Evolutionary conservation across 495 filamentous ascomycete species (phyloP).

Genomic region (Acidiella bohemica): DNA sequence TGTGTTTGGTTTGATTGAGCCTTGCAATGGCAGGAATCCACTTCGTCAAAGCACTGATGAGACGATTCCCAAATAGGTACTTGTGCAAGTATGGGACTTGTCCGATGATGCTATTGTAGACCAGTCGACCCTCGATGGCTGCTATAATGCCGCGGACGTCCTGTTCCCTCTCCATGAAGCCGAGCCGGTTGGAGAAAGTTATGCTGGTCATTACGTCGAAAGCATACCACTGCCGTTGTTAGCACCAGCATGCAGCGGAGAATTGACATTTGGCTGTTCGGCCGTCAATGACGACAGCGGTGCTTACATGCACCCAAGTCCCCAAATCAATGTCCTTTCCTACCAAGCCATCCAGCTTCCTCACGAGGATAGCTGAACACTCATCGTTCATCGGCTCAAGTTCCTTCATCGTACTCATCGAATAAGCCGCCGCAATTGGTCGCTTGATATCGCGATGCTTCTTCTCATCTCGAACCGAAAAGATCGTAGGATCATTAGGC

Average conservation of each 20-base stretch:
- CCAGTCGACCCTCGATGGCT: constrained; percentile 9
- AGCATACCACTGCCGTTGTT: constrained; percentile 21
- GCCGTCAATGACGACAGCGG: no score
- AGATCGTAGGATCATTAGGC: constrained; percentile 6
- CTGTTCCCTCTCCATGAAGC: constrained; percentile 28
- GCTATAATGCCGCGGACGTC: constrained; percentile 32
- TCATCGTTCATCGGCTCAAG: constrained; percentile 29
- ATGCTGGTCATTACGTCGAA: constrained; percentile 33
- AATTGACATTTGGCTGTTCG: no score
- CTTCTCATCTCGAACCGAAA: constrained; percentile 28
- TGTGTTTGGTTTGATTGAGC: constrained; percentile 7
- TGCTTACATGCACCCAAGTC: constrained; percentile 28
- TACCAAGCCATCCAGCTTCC: constrained; percentile 28
- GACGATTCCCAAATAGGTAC: constrained; percentile 25
- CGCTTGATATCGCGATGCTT: constrained; percentile 30
- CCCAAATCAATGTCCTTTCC: constrained; percentile 23
- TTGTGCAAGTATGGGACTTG: constrained; percentile 8
- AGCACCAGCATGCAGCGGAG: no score
- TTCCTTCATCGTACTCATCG: constrained; percentile 28
- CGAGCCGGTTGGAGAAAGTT: constrained; percentile 29
- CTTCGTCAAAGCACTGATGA: constrained; percentile 5
- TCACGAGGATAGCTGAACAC: constrained; percentile 23
- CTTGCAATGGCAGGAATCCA: constrained; percentile 7
- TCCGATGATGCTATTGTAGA: constrained; percentile 16
- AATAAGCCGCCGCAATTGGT: constrained; percentile 32